Evolutionary conservation across 2,329 filamentous ascomycete genomes (phyloP), one percentile per base, ranked within the genome.

Genomic region (Lasiodiplodia sp.): DNA sequence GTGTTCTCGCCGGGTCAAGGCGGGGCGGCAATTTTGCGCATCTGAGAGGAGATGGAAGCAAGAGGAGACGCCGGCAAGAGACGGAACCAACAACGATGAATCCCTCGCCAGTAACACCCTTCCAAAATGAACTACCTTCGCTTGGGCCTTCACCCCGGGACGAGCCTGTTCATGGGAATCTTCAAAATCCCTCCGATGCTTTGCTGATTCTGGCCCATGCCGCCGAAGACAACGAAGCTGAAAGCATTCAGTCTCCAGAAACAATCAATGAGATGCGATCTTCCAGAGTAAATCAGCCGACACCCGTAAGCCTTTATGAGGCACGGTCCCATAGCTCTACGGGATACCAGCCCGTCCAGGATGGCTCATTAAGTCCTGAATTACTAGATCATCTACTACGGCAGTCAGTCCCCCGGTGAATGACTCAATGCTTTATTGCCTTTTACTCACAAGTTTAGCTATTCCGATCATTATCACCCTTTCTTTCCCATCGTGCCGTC

Each of bases 171-270:
- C 37, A 53, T 23, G 34, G 37, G 2, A 66, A 44, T 18, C 57
- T 69, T 3, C 68, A 69, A 44, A 69, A 67, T 18, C 68, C 68
- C 5, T 66, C 67, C 11, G 63, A 69, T 31, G 68, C 68, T 3
- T 47, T 69, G 5, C 37, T 63, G 31, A 51, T 69, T 49, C 56
- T 69, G 11, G 68, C 68, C 7, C 66, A 69, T n/a, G 68, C 67
- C 14, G 68, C 68, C 5, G 55, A 65, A 10, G 67, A 68, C 44
- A 66, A 63, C n/a, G 47, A 69, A 14, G 16, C 31, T 4, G 60
- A 51, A 16, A 6, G 2, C 4, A 8, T 6, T n/a, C 28, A n/a
- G 8, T n/a, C 28, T 34, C 8, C 53, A 2, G 31, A 37, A 16
- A 37, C n/a, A 18, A 18, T 14, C 6, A 10, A 14, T 14, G 53